Percentiles rank a stretch among this genome's conserved stretches.
phyloP scores from a whole-genome alignment of 2,329 filamentous ascomycete genomes.

The Shiraia bambusicola region DNA sequence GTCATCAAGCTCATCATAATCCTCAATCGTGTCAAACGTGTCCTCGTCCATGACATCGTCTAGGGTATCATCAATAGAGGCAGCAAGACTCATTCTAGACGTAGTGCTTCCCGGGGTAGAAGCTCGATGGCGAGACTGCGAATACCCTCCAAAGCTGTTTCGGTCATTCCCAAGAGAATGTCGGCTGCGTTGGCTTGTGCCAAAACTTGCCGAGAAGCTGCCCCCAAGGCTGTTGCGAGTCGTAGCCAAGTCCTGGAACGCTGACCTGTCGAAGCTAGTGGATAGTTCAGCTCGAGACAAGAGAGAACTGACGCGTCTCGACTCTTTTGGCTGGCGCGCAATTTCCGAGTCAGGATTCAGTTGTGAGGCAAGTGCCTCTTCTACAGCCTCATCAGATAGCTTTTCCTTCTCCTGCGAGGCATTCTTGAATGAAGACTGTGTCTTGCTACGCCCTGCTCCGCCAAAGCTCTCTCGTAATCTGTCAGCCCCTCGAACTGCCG shows the following conservation, averaged over 20 bases:
- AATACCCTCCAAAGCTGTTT: conserved; percentile 56
- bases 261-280: conserved; percentile 75
- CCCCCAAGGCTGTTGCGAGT: conserved; percentile 43
- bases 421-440: conserved; percentile 44
- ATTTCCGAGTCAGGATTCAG: conserved; percentile 52
- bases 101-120: conserved; percentile 55
- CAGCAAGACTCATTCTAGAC: conserved; percentile 42
- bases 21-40: conserved; percentile 42
- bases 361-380: conserved; percentile 52
- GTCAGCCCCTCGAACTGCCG: conserved; percentile 62
- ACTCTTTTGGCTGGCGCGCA: conserved; percentile 59
- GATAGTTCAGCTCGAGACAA: conserved; percentile 84
- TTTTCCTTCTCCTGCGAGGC: conserved; percentile 33
- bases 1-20: conserved; percentile 44
- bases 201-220: conserved; percentile 49
- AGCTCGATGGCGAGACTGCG: conserved; percentile 51
- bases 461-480: conserved; percentile 78
- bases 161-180: conserved; percentile 74
- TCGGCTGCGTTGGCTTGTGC: conserved; percentile 60
- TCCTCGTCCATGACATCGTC: conserved; percentile 44
- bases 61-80: conserved; percentile 42
- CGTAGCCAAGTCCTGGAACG: conserved; percentile 72
- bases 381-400: conserved; percentile 45
- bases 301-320: conserved; percentile 87
- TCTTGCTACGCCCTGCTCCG: conserved; percentile 49